phyloP scores from a whole-genome alignment of 129 eudicot genomes.

The Glebionis coronaria region DNA sequence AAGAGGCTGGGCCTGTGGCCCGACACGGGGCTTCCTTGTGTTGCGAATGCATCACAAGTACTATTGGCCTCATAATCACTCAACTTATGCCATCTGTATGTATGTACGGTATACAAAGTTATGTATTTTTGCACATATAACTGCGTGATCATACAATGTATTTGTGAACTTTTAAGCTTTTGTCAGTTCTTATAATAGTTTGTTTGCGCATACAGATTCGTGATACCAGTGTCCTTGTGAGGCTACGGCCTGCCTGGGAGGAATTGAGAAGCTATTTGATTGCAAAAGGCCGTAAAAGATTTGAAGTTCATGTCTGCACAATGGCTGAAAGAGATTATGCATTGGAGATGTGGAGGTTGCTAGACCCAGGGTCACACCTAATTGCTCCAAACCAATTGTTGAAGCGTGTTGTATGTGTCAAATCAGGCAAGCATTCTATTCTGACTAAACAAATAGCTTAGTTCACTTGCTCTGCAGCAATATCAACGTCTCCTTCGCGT shows the following conservation, averaged over 20 bases:
- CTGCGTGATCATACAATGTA: neutral
- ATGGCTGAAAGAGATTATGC: conserved; percentile 99
- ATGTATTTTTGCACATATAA: neutral
- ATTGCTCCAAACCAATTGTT: conserved; percentile 61
- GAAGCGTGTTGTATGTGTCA: conserved; percentile 91
- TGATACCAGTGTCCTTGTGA: conserved; percentile 95
- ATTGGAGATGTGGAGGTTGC: conserved; percentile 94
- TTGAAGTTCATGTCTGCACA: conserved; percentile 93
- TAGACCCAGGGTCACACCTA: conserved; percentile 81
- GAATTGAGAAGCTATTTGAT: conserved; percentile 82
- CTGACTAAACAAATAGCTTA: conserved; percentile 10
- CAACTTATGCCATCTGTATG: neutral
- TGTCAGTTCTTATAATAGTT: neutral
- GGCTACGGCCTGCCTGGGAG: conserved; percentile 98
- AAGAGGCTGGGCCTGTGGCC: conserved; percentile 14
- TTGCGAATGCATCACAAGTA: conserved; percentile 6
- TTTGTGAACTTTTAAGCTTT: neutral
- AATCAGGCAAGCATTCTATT: conserved; percentile 51
- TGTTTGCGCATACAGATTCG: conserved; percentile 62
- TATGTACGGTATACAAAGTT: neutral
- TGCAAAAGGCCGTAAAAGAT: conserved; percentile 90
- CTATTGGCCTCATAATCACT: neutral
- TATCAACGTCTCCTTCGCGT: neutral
- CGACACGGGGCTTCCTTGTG: conserved; percentile 5
- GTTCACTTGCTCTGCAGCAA: neutral